Evolutionary conservation across 2,329 filamentous ascomycete genomes (phyloP).

Genomic region (Graphilbum ipis-grandicollis): DNA sequence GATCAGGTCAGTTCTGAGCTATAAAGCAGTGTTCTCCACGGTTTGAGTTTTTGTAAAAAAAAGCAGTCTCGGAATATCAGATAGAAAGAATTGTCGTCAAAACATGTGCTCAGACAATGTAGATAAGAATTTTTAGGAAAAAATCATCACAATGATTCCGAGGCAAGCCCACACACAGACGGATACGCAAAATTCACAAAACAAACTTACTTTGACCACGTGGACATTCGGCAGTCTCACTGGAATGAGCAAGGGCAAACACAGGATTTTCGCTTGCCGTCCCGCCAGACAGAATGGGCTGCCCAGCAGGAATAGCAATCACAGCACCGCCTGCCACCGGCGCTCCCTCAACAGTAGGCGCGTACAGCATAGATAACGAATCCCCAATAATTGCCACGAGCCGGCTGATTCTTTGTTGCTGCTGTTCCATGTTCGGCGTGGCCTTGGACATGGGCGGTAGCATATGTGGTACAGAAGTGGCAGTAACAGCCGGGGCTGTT

Average conservation of each 20-base stretch:
- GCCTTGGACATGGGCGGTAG: too few relatives aligned
- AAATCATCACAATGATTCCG: conserved; percentile 57
- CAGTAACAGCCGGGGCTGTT: too few relatives aligned
- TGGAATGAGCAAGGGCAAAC: conserved; percentile 60
- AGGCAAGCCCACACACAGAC: too few relatives aligned
- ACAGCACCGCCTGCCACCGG: conserved; percentile 59
- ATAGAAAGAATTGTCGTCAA: conserved; percentile 55
- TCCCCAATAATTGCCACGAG: conserved; percentile 55
- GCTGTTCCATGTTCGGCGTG: not conserved
- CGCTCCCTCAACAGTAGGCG: conserved; percentile 53
- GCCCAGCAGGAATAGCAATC: conserved; percentile 48
- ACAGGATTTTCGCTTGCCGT: conserved; percentile 25
- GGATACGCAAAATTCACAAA: not conserved
- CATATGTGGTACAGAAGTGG: too few relatives aligned
- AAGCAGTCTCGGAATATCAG: conserved; percentile 12
- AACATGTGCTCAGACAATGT: conserved; percentile 86
- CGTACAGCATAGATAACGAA: conserved; percentile 48
- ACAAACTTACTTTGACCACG: conserved; percentile 68
- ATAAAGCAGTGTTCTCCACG: too few relatives aligned
- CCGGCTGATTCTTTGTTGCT: conserved; percentile 31
- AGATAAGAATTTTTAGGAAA: conserved; percentile 93
- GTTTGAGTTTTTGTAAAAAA: too few relatives aligned
- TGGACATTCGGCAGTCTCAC: conserved; percentile 86
- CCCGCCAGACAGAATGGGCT: conserved; percentile 24
- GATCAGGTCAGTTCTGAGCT: not conserved